Conservation (phyloP, 345 rosid species). For the Hibiscus mutabilis region DNA sequence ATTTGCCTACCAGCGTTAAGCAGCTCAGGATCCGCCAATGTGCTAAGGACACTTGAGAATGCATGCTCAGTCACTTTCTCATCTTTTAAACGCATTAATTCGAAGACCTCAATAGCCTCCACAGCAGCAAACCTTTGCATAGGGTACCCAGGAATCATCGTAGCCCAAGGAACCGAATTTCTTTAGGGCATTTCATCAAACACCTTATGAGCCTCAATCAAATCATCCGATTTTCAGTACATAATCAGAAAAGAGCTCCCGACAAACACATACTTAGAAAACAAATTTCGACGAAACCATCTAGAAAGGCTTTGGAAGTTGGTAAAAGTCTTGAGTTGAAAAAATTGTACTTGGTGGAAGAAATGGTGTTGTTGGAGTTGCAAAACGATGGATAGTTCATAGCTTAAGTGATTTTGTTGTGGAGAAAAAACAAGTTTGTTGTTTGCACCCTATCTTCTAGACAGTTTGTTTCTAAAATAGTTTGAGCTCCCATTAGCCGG, state of each 20-base stretch:
- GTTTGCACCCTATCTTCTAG: too few species aligned
- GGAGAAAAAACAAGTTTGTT: too few species aligned
- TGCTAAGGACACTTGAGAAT: slow-evolving; percentile 38
- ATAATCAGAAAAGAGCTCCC: slow-evolving; percentile 65
- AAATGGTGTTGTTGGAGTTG: too few species aligned
- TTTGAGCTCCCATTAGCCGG: too few species aligned
- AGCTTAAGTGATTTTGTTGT: too few species aligned
- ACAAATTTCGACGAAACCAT: too few species aligned
- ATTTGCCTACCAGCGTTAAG: too few species aligned
- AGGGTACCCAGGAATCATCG: slow-evolving; percentile 70
- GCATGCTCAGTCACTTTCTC: slow-evolving; percentile 53
- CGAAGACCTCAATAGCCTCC: slow-evolving; percentile 37
- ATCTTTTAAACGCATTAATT: slow-evolving; percentile 36
- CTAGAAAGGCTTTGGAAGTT: too few species aligned
- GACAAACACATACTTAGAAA: slow-evolving; percentile 67
- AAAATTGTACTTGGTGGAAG: too few species aligned
- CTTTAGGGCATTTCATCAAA: slow-evolving; percentile 57
- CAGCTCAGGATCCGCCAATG: slow-evolving; percentile 37
- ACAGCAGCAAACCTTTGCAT: slow-evolving; percentile 34
- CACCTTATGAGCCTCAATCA: slow-evolving; percentile 48
- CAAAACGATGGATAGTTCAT: too few species aligned
- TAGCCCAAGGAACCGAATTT: slow-evolving; percentile 52
- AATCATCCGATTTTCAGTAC: slow-evolving; percentile 52
- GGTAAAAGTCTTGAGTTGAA: too few species aligned
- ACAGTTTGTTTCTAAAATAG: too few species aligned